Percentiles rank a stretch among this genome's conserved stretches.
Evolutionary conservation across 2,329 filamentous ascomycete species (phyloP).

Genomic region (Hypoxylon sp.): DNA sequence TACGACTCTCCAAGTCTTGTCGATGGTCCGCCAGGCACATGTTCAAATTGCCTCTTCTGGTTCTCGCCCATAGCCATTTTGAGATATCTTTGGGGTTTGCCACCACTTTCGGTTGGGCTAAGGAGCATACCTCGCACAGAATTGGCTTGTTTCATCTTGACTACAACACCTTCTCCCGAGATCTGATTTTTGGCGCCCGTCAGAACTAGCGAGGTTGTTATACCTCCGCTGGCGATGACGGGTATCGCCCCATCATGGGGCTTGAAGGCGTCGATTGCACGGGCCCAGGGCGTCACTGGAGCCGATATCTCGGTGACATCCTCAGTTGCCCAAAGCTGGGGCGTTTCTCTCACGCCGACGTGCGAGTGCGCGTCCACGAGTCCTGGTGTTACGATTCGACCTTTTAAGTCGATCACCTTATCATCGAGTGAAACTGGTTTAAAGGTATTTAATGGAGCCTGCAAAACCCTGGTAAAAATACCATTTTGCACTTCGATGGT

Average conservation of each 20-base stretch:
- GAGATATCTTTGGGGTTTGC: conserved; percentile 42
- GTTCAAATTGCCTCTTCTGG: conserved; percentile 42
- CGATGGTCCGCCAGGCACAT: conserved; percentile 28
- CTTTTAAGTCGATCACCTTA: conserved; percentile 36
- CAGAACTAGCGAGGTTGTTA: conserved; percentile 44
- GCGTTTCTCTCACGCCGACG: conserved; percentile 37
- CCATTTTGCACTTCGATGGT: conserved; percentile 46
- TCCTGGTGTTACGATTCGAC: conserved; percentile 45
- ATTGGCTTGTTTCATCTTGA: conserved; percentile 45
- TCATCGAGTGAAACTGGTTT: conserved; percentile 16
- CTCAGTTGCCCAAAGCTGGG: conserved; percentile 43
- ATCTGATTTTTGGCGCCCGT: conserved; percentile 47
- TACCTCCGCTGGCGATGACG: conserved; percentile 47
- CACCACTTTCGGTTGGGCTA: conserved; percentile 23
- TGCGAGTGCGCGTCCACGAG: conserved; percentile 47
- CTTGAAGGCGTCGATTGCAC: conserved; percentile 45
- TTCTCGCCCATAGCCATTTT: conserved; percentile 47
- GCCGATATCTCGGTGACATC: conserved; percentile 45
- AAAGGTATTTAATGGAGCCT: neutral
- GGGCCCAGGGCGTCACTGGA: conserved; percentile 44
- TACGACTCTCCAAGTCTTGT: conserved; percentile 43
- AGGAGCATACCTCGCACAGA: conserved; percentile 40
- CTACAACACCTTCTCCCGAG: conserved; percentile 44
- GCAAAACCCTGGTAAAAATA: conserved; percentile 41
- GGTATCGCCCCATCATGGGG: conserved; percentile 44